Conservation (phyloP, 2,329 filamentous ascomycete genomes). For the Dactylonectria estremocensis region DNA sequence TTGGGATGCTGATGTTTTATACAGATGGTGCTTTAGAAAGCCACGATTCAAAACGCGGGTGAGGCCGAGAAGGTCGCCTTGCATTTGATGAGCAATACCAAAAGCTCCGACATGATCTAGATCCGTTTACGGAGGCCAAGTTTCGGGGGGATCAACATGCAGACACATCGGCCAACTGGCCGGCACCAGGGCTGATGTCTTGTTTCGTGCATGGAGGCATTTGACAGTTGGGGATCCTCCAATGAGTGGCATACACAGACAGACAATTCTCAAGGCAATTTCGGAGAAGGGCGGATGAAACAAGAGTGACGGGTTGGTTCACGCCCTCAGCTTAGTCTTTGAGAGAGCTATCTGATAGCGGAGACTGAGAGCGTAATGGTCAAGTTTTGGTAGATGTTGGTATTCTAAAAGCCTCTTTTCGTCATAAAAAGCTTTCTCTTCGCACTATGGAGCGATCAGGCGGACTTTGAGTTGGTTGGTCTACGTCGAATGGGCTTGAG, state of each 20-base stretch:
- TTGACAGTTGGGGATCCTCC: neutral
- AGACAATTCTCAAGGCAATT: neutral
- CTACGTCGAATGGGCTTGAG: no score
- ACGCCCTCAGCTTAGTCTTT: neutral
- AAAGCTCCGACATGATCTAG: neutral
- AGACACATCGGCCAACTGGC: neutral
- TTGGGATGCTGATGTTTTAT: neutral
- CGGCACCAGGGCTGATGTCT: no score
- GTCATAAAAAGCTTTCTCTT: neutral
- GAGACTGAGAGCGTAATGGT: neutral
- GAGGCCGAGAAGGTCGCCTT: neutral
- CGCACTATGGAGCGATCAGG: no score
- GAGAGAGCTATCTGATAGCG: neutral
- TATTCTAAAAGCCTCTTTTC: neutral
- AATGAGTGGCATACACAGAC: neutral
- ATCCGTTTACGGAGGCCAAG: neutral
- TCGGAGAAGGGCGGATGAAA: neutral
- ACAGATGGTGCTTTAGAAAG: neutral
- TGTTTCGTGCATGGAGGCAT: no score
- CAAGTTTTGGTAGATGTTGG: neutral
- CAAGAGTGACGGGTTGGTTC: neutral
- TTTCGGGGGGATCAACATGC: neutral
- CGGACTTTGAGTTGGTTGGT: neutral
- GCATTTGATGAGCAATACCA: neutral
- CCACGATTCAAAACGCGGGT: neutral